Percentiles rank a stretch among this genome's conserved stretches.
These are phyloP conservation scores for Eucalyptus polybractea DNA, from an alignment of 345 rosid genomes.

Conservation along the genomic window DNA sequence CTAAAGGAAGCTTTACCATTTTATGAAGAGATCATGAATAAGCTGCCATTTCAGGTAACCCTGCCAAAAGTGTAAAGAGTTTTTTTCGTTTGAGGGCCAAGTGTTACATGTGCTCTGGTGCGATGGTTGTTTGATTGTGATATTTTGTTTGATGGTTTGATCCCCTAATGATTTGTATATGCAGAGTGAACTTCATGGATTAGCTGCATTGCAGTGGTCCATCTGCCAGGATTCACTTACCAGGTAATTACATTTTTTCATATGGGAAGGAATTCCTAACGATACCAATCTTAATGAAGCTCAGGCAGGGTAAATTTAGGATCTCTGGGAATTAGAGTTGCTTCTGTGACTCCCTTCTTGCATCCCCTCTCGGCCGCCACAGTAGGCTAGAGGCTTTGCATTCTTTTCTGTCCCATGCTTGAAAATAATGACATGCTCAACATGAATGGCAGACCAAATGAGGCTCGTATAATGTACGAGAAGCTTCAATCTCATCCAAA, in stretches of 20 bases:
- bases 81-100: background rate
- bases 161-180: background rate
- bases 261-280: background rate
- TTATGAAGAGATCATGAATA: slow-evolving; percentile 57
- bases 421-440: background rate
- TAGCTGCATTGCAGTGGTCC: slow-evolving; percentile 93
- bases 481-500: slow-evolving; percentile 82
- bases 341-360: background rate
- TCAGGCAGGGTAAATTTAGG: background rate
- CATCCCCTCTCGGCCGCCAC: background rate
- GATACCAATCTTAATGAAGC: background rate
- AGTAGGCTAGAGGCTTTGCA: background rate
- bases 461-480: slow-evolving; percentile 71
- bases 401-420: background rate
- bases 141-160: background rate
- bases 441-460: slow-evolving; percentile 33
- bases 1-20: slow-evolving; percentile 61
- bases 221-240: slow-evolving; percentile 83
- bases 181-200: slow-evolving; percentile 87
- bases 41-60: slow-evolving; percentile 59
- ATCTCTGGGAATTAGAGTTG: background rate
- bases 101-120: background rate
- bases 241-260: slow-evolving; percentile 11
- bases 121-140: background rate
- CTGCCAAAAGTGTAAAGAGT: background rate